Conservation (phyloP, 257 asterid genomes). For the Capsicum baccatum region DNA sequence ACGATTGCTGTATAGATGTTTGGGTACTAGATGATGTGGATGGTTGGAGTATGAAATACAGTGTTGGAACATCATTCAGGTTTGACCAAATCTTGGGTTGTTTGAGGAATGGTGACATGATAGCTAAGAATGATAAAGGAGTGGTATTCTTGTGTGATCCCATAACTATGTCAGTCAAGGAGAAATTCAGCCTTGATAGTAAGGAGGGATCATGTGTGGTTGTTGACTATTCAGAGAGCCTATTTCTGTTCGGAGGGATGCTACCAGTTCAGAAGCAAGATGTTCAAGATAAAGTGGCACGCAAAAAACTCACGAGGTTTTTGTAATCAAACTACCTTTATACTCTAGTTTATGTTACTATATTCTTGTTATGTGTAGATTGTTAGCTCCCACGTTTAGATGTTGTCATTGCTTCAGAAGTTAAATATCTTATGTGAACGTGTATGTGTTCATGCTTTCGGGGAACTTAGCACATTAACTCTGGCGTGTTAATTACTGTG, state of each 20-base stretch:
- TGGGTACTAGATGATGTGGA: conserved; percentile 31
- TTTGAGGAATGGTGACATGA: conserved; percentile 33
- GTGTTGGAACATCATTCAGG: conserved; percentile 8
- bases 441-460: neutral
- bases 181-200: neutral
- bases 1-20: conserved; percentile 10
- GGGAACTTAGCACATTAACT: neutral
- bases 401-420: conserved; percentile 19
- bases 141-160: conserved; percentile 25
- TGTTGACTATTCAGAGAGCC: conserved; percentile 25
- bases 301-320: conserved; percentile 16
- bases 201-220: conserved; percentile 7
- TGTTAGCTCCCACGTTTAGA: neutral
- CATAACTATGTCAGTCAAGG: neutral
- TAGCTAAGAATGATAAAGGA: conserved; percentile 6
- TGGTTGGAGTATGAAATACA: conserved; percentile 29
- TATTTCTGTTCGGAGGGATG: conserved; percentile 18
- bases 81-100: conserved; percentile 17
- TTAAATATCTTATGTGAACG: neutral
- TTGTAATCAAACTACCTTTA: neutral
- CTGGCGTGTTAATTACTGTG: neutral
- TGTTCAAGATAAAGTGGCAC: conserved; percentile 8
- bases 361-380: neutral
- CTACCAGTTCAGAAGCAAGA: conserved; percentile 17
- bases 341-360: neutral